Conservation (phyloP, 805 yeast species). For the Saturnispora mendoncae region DNA sequence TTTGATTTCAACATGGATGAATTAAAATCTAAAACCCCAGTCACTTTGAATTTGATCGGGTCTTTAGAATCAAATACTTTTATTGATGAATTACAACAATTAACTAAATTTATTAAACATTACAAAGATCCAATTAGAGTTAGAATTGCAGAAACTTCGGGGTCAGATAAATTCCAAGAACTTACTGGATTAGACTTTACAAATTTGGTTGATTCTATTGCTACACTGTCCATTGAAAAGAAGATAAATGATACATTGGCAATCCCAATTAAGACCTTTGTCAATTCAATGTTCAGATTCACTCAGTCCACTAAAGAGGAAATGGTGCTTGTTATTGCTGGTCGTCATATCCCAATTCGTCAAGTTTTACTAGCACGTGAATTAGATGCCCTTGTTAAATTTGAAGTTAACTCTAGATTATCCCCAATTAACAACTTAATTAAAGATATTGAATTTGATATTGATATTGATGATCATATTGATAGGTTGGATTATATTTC, state of each 20-base stretch:
- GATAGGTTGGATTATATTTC: conserved; percentile 19
- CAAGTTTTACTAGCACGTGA: background rate
- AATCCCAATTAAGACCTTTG: background rate
- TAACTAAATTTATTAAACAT: conserved; percentile 21
- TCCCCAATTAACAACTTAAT: background rate
- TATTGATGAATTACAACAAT: conserved; percentile 36
- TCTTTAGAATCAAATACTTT: conserved; percentile 36
- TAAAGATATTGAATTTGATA: background rate
- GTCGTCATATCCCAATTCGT: conserved; percentile 35
- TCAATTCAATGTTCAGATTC: background rate
- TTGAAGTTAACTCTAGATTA: conserved; percentile 13
- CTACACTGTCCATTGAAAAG: background rate
- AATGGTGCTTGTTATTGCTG: conserved; percentile 31
- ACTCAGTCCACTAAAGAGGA: background rate
- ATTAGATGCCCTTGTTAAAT: conserved; percentile 8
- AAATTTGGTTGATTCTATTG: background rate
- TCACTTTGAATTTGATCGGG: conserved; percentile 48
- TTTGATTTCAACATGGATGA: background rate
- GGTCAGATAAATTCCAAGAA: background rate
- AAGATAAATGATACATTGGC: background rate
- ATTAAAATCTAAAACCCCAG: conserved; percentile 6
- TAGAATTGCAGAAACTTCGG: conserved; percentile 5
- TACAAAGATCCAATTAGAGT: conserved; percentile 8
- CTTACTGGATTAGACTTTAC: background rate
- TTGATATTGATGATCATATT: conserved; percentile 2